Evolutionary conservation across 805 yeast genomes (phyloP), one percentile per base, ranked within the genome.

Genomic region (Candida nemodendra): DNA sequence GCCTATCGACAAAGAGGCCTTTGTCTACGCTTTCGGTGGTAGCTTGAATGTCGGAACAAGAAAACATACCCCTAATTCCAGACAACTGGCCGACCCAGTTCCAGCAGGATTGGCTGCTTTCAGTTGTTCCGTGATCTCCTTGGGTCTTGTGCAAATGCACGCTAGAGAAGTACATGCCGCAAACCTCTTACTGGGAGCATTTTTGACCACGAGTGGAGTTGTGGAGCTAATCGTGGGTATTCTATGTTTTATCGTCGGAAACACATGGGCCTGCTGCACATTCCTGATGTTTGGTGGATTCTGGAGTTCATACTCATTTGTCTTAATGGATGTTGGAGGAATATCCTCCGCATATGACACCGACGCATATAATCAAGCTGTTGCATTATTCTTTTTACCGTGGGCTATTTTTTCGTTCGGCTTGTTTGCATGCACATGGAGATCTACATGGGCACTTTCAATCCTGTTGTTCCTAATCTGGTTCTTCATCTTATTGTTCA

Each of bases 21-120:
- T 82, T 45, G 58, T 77, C 47, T 66, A 66, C 23, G 88, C 86
- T 2, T 79, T 81, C 53, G 85, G 83, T 12, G 85, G 84, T 51
- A 66, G 66, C 8, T 60, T 72, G 39, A 68, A 69, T 34, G 66
- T 76, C 4, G 71, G 78, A 35, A 53, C 62, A 25, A 48, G 64
- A 36, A 51, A 47, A 28, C 48, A 41, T 16, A 57, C 64, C 9
- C 23, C 51, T 14, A 45, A 55, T 13, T 25, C 51, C 12, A 44
- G 52, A 23, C 51, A 52, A 16, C 57, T 53, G 36, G 72, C 65
- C 12, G 72, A 72, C 48, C 78, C 81, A 1, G 74, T 78, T 9
- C 79, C 80, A 1, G 63, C 76, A 13, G 81, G 81, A 4, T 62
- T 76, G 23, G 66, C 67, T 9, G 73, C 77, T 0, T 76, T 71